A percentile compares a stretch with the other conserved stretches of the same genome.
These are phyloP conservation scores for Amyloporia xantha DNA, from an alignment of 768 basidiomycete genomes.

Conservation along the genomic window DNA sequence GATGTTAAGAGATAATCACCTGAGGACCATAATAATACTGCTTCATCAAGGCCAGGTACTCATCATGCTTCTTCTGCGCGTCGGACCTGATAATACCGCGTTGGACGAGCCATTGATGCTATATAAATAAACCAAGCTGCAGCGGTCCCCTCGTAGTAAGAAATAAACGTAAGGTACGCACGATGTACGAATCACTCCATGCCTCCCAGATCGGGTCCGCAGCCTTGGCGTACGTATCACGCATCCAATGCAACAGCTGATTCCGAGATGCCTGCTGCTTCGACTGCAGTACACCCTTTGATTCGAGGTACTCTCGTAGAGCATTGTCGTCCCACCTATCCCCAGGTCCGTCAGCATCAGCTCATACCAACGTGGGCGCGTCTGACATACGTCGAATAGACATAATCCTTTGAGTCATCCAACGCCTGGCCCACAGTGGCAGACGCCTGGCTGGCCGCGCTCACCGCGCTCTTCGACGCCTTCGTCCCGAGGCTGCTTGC, in stretches of 20 bases:
- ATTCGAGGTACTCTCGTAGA: slow-evolving; percentile 65
- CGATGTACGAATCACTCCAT: slow-evolving; percentile 85
- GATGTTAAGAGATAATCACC: no score
- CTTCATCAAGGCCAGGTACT: slow-evolving; percentile 61
- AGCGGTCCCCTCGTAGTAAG: not conserved
- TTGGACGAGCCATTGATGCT: slow-evolving; percentile 80
- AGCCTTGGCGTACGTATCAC: slow-evolving; percentile 55
- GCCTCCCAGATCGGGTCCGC: slow-evolving; percentile 68
- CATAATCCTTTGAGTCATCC: slow-evolving; percentile 77
- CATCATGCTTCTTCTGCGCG: slow-evolving; percentile 51
- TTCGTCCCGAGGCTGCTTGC: slow-evolving; percentile 26
- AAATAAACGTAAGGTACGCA: slow-evolving; percentile 29
- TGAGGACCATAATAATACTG: slow-evolving; percentile 62
- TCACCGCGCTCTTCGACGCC: no score
- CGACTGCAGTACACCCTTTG: slow-evolving; percentile 66
- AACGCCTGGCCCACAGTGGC: slow-evolving; percentile 42
- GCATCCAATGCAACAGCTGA: slow-evolving; percentile 66
- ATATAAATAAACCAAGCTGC: slow-evolving; percentile 53
- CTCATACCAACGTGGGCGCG: not conserved
- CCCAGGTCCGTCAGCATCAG: no score
- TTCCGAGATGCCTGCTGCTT: slow-evolving; percentile 50
- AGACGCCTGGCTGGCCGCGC: slow-evolving; percentile 45
- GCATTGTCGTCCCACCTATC: slow-evolving; percentile 64
- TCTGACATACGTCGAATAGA: slow-evolving; percentile 61
- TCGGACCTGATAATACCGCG: slow-evolving; percentile 67